These are phyloP conservation scores for Coelastrella sp. DNA, from an alignment of 139 green algal species.

Conservation along the genomic window DNA sequence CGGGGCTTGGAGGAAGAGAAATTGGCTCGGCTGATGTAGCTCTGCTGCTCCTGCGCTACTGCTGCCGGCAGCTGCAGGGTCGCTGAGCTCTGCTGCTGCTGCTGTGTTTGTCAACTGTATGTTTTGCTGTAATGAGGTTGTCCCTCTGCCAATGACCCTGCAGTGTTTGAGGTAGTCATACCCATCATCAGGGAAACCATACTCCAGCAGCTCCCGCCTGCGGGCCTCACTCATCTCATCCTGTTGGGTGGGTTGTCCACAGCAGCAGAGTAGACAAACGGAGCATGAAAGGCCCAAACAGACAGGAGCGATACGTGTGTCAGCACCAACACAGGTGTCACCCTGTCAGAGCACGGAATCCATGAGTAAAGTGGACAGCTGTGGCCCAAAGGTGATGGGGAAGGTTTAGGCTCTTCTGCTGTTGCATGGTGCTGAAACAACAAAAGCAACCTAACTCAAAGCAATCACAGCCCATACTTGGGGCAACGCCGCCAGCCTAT, in stretches of 20 bases:
- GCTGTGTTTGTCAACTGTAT: not conserved
- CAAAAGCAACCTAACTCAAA: no score
- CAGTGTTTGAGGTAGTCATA: slow-evolving; percentile 97
- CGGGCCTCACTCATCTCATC: slow-evolving; percentile 58
- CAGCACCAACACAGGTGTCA: no score
- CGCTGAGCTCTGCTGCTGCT: slow-evolving; percentile 23
- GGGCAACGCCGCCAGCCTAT: no score
- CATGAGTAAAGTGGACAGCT: no score
- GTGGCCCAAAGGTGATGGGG: no score
- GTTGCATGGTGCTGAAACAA: no score
- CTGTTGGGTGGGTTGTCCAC: not conserved
- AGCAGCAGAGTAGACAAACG: not conserved
- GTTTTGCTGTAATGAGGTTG: slow-evolving; percentile 12
- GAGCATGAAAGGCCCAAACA: not conserved
- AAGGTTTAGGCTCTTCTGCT: no score
- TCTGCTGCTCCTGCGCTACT: slow-evolving; percentile 16
- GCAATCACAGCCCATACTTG: no score
- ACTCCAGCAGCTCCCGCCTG: slow-evolving; percentile 77
- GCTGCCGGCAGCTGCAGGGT: slow-evolving; percentile 14
- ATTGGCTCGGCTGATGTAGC: not conserved
- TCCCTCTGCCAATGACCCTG: slow-evolving; percentile 41
- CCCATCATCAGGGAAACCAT: slow-evolving; percentile 95
- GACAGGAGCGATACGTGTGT: not conserved
- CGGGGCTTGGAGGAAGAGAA: slow-evolving; percentile 21
- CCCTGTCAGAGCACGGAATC: no score